Base-by-base conservation (phyloP, 257 asterid species). In the Nemophila menziesii region DNA sequence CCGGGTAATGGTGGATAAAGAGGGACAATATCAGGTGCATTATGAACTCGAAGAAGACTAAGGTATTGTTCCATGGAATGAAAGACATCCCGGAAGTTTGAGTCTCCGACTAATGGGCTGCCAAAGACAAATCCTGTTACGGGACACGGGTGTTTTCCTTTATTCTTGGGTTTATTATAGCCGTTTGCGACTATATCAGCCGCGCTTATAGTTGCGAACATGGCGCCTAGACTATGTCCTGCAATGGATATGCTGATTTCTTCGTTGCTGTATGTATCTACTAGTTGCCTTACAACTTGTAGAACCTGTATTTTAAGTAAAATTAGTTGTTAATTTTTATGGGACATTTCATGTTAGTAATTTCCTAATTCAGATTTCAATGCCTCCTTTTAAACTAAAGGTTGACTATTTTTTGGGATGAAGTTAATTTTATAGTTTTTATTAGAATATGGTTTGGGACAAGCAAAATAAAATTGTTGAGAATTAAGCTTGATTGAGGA, bases 141-240 rank as follows among this genome's bases (percentile, higher is more conserved):
- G 1, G 89, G 92, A 39, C 72, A 79, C 0, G 54, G 46, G 44
- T 77, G 80, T 51, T 62, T 21, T 5, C 70, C 80, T 52, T 33
- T 42, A 22, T 42, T 46, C 15, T 8, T 33, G 0, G 93, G 66
- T 15, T 47, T 63, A 61, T 80, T 82, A 73, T 65, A 61, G 1
- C 70, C 67, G n/a, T 82, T 87, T 33, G 33, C 18, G 0, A 70
- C 74, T 20, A 87, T 80, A 62, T 87, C 95, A 0, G 58, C 65
- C 11, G 89, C 95, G 18, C 65, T 82, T 19, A 87, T 41, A 16
- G 92, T 82, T 3, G 82, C 69, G 1, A 82, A 59, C 2, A 93
- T 75, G 0, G 95, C 95, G 0, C 97, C 97, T 22, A 87, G 52
- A 56, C 97, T 87, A 56, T 87, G 97, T 0, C 95, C 97, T 5